Conservation (phyloP, 192 early-diverging fungal genomes). For the Coemansia sp. region DNA sequence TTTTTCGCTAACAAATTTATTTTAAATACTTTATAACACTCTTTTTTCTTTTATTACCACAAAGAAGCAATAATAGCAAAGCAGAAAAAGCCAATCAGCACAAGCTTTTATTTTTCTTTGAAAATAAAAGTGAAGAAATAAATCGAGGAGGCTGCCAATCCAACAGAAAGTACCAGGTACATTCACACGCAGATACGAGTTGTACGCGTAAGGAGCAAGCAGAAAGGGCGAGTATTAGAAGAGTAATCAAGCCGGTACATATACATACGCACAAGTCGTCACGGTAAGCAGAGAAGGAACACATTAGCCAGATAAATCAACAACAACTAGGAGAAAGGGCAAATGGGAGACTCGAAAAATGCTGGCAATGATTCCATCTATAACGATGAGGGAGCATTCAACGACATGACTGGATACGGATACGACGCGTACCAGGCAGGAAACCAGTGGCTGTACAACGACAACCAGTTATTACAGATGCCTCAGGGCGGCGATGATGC, state of each 20-base stretch:
- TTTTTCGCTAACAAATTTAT: background rate
- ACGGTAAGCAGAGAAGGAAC: background rate
- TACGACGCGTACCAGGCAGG: constrained; percentile 22
- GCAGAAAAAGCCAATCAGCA: too few relatives aligned
- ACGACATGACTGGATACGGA: constrained; percentile 8
- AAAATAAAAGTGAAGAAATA: too few relatives aligned
- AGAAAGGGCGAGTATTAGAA: too few relatives aligned
- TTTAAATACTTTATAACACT: too few relatives aligned
- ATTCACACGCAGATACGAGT: too few relatives aligned
- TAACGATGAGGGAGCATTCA: constrained; percentile 25
- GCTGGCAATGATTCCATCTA: constrained; percentile 36
- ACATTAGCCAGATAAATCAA: constrained; percentile 1
- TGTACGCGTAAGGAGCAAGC: too few relatives aligned
- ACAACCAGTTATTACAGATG: constrained; percentile 31
- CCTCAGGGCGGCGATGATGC: constrained; percentile 10
- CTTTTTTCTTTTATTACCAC: background rate
- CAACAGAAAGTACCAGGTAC: too few relatives aligned
- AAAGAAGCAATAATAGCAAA: too few relatives aligned
- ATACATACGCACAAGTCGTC: background rate
- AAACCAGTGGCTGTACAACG: constrained; percentile 49
- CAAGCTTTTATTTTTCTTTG: too few relatives aligned
- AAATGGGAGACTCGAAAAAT: constrained; percentile 26
- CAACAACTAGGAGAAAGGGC: too few relatives aligned
- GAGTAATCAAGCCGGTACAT: too few relatives aligned
- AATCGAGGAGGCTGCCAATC: too few relatives aligned